Base-by-base conservation (phyloP, 257 asterid genomes). In the Oldenlandia corymbosa region DNA sequence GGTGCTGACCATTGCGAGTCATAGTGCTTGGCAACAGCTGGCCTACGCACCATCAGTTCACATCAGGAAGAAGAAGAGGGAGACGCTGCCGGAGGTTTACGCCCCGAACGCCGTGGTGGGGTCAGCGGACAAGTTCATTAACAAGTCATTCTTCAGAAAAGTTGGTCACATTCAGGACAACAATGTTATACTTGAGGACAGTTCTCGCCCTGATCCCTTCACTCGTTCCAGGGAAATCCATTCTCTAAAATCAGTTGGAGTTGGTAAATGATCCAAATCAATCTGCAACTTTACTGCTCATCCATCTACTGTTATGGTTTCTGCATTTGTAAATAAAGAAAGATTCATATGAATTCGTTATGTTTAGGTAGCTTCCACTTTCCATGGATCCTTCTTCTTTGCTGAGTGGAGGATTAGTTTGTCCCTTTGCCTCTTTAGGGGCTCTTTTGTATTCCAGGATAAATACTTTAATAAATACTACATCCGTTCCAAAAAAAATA, bases 91-190 rank as follows among this genome's bases (percentile, higher is more conserved):
- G 8, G 71, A 67, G 31, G 71, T 67, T 54, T 55, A 27, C 26
- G 24, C 10, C 7, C 65, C 65, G 14, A 57, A 56, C 21, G 34
- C 20, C 10, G 47, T 45, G 16, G 7, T 43, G 53, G 64, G 47
- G 10, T 55, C 64, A 0, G 2, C 65, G 0, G 57, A 57, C 48
- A 67, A 57, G 20, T 67, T 55, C 41, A 37, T 67, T 23, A 57
- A 67, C 64, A 67, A 45, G 2, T 67, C 71, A 31, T 67, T 67
- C 39, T 47, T 67, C 10, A 27, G 71, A 31, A 67, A 67, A 17
- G 57, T 67, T 23, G 64, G 45, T 46, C 63, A 67, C 28, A 53
- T 67, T 67, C 71, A 67, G 48, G 71, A 58, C 36, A n/a, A 30
- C 12, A 62, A 61, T 32, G 55, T 28, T 1, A 4, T 18, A 17